Evolutionary conservation across 371 early-diverging fungal species (phyloP), one percentile per base, ranked within the genome.

Genomic region (Haplosporangium sp.): DNA sequence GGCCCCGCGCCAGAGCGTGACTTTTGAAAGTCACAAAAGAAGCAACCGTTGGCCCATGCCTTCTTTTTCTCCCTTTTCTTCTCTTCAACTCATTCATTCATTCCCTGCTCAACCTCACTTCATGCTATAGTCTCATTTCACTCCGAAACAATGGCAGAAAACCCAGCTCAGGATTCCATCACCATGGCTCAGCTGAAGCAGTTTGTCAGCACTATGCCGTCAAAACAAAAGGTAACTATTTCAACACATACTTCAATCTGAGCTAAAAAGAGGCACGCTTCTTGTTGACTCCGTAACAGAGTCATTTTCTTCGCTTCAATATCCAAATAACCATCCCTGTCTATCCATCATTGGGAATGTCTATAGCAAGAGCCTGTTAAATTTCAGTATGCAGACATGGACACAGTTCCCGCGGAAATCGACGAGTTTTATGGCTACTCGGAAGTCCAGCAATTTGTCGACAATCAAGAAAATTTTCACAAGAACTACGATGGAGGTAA

Each of bases 361-460:
- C 29, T 29, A 29, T 29, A 89, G 90, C 81, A 84, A 40, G 83
- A 85, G 42, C 84, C 86, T 53, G 83, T 85, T 23, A 81, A 84
- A 37, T 93, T 92, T 60, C 66, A 81, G 7, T 92, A 93, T 67
- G 83, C 82, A n/a, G 92, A 92, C 68, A 76, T 85, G 45, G 93
- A 91, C 41, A 64, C 75, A 0, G 64, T 91, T 36, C 67, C 84
- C 43, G 86, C 81, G 9, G 95, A 94, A 71, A 83, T 92, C 64
- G 89, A 92, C 73, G 95, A 94, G 54, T 93, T 94, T 57, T 92
- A 87, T 69, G 84, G 85, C 54, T 91, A 90, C 74, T 80, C 82
- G 10, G 93, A 94, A 72, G 81, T 85, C 4, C 67, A 81, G 9
- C 74, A 83, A 51, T 83, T 88, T 23, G 63, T 84, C 21, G 85